Evolutionary conservation across 179 eudicot species (phyloP).

Genomic region (Corrigiola litoralis): DNA sequence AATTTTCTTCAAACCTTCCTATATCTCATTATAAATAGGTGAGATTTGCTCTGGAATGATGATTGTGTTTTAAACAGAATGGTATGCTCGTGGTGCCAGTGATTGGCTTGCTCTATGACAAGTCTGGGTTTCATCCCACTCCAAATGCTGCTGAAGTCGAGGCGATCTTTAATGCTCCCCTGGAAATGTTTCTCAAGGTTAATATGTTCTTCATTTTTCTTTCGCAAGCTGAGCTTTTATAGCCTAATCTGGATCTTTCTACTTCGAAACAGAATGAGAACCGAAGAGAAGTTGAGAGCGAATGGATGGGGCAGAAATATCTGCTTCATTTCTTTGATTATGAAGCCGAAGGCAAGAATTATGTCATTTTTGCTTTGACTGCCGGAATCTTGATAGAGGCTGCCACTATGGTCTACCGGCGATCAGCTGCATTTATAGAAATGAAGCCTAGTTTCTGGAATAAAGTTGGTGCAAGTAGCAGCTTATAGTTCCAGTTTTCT

Average conservation of each 20-base stretch:
- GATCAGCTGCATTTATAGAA: constrained; percentile 46
- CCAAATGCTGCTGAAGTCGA: constrained; percentile 64
- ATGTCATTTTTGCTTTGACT: constrained; percentile 64
- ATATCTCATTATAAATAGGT: no score
- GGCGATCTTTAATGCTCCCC: constrained; percentile 66
- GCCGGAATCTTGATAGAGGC: constrained; percentile 60
- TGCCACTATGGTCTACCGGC: constrained; percentile 64
- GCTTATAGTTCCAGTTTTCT: background rate
- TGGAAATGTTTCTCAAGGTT: constrained; percentile 82
- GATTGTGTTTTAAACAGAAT: constrained; percentile 27
- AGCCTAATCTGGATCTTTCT: background rate
- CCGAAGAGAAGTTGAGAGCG: constrained; percentile 52
- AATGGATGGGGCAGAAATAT: constrained; percentile 65
- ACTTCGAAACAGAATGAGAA: constrained; percentile 46
- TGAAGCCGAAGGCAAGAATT: constrained; percentile 32
- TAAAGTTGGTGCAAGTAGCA: constrained; percentile 1
- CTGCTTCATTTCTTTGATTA: constrained; percentile 65
- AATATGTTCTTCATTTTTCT: background rate
- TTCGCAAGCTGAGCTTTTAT: background rate
- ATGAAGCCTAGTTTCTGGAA: constrained; percentile 54
- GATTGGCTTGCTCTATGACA: constrained; percentile 51
- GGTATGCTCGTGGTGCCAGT: constrained; percentile 68
- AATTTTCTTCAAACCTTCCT: no score
- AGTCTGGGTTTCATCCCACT: constrained; percentile 38
- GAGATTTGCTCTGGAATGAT: background rate